Base-by-base conservation (phyloP, 179 eudicot species). In the Spinacia oleracea region DNA sequence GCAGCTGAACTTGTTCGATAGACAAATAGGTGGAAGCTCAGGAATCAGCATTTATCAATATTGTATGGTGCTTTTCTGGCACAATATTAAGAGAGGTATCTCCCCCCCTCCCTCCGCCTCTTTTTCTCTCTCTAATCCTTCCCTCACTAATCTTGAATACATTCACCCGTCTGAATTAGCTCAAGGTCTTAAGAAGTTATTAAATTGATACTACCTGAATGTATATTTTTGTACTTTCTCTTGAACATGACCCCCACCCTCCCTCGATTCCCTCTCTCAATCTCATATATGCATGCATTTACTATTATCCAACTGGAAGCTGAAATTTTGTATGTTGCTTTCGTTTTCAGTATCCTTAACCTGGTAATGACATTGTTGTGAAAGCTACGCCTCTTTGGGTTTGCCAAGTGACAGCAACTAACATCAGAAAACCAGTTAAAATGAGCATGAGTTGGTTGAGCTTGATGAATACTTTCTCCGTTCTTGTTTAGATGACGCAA, bases 61-160 rank as follows among this genome's bases (percentile, higher is more conserved):
- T 25, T 79, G 65, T 79, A 79, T 79, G 81, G 81, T 79, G 53
- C 81, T 60, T 42, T 72, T 79, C 38, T 27, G 34, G 62, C 34
- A 72, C 63, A 72, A 50, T 18, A n/a, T 15, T 6, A 62, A 62
- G 45, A n/a, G 20, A 73, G 77, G 72, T 79, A 43, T 58, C 1
- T 18, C 6, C 7, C 9, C 4, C 40, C 12, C 1, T 18, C 6
- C 7, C 9, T 35, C 40, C 12, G 9, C 0, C 4, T 63, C 21
- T 66, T 18, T 18, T 14, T 14, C 51, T 46, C 51, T 10, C 51
- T 63, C 20, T 63, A 32, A 32, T 63, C 32, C 9, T 32, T 12
- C 9, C 31, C 68, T 29, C 38, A 29, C 16, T 8, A 63, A 1
- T 3, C 21, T 63, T 32, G 2, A 63, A 12, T 34, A 7, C 40